A percentile compares a stretch with the other conserved stretches of the same genome.
Conservation (phyloP, 192 early-diverging fungal species). For the Umbelopsis vinacea region DNA sequence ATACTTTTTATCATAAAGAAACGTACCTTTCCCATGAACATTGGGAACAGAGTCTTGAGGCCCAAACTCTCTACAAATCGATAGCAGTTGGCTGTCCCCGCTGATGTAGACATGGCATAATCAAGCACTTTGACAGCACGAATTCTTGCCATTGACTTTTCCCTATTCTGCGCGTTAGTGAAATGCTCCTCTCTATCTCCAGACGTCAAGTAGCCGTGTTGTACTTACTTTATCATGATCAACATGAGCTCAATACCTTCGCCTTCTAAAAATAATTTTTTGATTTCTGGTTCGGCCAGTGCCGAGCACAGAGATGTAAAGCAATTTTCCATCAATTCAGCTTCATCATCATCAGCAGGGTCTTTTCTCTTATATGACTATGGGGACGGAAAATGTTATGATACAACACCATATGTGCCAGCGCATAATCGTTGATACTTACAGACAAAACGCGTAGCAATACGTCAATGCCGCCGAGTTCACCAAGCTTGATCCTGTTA, state of each 20-base stretch:
- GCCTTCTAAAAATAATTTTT: conserved; percentile 72
- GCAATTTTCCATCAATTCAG: conserved; percentile 92
- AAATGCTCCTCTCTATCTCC: background rate
- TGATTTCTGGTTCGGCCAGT: conserved; percentile 70
- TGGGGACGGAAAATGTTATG: background rate
- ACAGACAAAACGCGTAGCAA: conserved; percentile 71
- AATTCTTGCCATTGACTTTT: conserved; percentile 79
- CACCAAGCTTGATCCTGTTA: conserved; percentile 52
- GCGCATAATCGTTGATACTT: background rate
- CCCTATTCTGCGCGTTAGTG: conserved; percentile 43
- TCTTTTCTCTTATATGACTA: conserved; percentile 67
- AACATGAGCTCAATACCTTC: conserved; percentile 95
- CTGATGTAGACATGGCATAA: conserved; percentile 66
- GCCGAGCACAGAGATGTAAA: conserved; percentile 81
- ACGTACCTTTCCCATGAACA: conserved; percentile 77
- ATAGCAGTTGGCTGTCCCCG: conserved; percentile 56
- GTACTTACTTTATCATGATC: conserved; percentile 76
- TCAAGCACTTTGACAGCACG: conserved; percentile 88
- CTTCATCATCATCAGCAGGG: conserved; percentile 83
- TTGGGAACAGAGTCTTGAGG: conserved; percentile 82
- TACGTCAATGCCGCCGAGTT: conserved; percentile 65
- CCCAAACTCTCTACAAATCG: conserved; percentile 84
- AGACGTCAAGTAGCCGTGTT: background rate
- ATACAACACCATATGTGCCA: background rate
- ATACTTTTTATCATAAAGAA: background rate